These are phyloP conservation scores for Rhodotorula babjevae DNA, from an alignment of 768 basidiomycete genomes.

Conservation along the genomic window DNA sequence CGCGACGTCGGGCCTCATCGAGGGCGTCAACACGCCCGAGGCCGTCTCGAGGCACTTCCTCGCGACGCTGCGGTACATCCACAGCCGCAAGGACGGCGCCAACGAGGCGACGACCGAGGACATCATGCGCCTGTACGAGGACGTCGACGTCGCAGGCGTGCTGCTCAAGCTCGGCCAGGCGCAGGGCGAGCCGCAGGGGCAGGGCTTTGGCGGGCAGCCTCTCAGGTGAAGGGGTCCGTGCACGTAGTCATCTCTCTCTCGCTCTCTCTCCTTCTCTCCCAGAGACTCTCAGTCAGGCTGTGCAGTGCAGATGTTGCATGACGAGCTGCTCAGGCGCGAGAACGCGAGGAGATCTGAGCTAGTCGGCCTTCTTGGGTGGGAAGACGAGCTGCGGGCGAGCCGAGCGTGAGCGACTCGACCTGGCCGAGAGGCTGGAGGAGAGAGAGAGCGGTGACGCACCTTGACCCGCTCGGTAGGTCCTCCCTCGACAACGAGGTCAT, in stretches of 20 bases:
- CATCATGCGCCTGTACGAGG: constrained; percentile 18
- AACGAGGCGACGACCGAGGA: constrained; percentile 18
- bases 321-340: no score
- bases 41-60: constrained; percentile 91
- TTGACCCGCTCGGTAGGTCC: not conserved
- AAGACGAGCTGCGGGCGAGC: not conserved
- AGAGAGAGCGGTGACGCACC: not conserved
- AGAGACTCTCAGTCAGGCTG: no score
- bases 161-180: constrained; percentile 23
- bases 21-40: constrained; percentile 85
- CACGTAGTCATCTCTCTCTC: no score
- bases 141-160: constrained; percentile 32
- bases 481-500: constrained; percentile 25
- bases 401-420: not conserved
- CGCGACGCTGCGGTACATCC: constrained; percentile 64
- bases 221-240: not conserved
- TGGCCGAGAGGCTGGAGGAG: not conserved
- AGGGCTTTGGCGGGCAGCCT: not conserved
- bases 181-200: not conserved
- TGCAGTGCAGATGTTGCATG: no score
- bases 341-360: not conserved
- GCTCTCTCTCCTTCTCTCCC: no score
- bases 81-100: constrained; percentile 29
- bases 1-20: constrained; percentile 80
- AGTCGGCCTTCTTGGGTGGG: not conserved